phyloP scores from a whole-genome alignment of 2,329 filamentous ascomycete species.

The Epichloe scottii region DNA sequence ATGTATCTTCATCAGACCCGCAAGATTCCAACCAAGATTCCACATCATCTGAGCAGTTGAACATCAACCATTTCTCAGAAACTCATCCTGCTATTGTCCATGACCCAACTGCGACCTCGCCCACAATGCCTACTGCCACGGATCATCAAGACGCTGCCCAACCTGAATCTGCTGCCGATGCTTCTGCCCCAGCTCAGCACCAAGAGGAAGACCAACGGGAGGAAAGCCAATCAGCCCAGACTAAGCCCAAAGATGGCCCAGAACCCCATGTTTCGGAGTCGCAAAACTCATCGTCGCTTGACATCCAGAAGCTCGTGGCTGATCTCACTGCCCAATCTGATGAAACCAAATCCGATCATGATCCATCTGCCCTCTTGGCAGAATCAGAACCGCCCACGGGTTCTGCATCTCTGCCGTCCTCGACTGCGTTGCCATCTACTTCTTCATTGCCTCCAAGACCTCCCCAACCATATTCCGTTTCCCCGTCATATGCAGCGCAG shows the following conservation, averaged over 20 bases:
- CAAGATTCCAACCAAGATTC: slow-evolving; percentile 30
- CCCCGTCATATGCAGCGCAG: slow-evolving; percentile 26
- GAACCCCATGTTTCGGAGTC: slow-evolving; percentile 16
- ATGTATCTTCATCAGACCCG: slow-evolving; percentile 31
- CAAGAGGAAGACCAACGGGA: slow-evolving; percentile 11
- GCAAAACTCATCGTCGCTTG: slow-evolving; percentile 18
- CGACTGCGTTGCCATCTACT: slow-evolving; percentile 23
- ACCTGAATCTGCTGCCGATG: slow-evolving; percentile 8
- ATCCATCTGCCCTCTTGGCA: slow-evolving; percentile 14
- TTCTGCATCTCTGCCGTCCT: slow-evolving; percentile 17
- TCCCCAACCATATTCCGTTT: slow-evolving; percentile 25
- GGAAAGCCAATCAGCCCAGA: slow-evolving; percentile 8
- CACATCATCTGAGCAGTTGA: slow-evolving; percentile 27
- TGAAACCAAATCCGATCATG: slow-evolving; percentile 19
- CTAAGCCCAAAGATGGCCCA: slow-evolving; percentile 17
- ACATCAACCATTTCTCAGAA: slow-evolving; percentile 17
- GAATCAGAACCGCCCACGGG: slow-evolving; percentile 15
- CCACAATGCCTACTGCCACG: slow-evolving; percentile 10
- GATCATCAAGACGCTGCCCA: slow-evolving; percentile 9
- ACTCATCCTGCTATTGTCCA: slow-evolving; percentile 17
- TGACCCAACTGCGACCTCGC: slow-evolving; percentile 18
- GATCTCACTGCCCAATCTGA: slow-evolving; percentile 25
- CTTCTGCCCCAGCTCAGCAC: slow-evolving; percentile 14
- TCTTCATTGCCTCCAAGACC: slow-evolving; percentile 36
- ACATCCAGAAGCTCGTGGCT: slow-evolving; percentile 29